A percentile compares a stretch with the other conserved stretches of the same genome.
phyloP scores from a whole-genome alignment of 305 asterid genomes.

The Fraxinus ornus region DNA sequence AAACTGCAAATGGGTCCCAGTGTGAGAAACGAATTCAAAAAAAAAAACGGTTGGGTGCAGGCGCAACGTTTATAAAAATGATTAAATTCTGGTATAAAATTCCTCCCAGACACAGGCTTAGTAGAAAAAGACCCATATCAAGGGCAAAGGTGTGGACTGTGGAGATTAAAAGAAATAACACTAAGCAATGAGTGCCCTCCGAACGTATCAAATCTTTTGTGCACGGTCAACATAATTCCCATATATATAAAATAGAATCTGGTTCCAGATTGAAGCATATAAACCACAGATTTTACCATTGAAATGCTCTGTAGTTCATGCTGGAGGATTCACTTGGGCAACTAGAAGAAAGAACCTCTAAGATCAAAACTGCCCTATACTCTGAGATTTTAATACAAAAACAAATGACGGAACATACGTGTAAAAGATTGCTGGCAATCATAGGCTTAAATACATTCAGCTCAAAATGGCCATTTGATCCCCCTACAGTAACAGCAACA shows the following conservation, averaged over 20 bases:
- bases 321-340: background rate
- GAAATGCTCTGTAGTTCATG: background rate
- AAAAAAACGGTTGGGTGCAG: background rate
- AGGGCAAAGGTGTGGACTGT: background rate
- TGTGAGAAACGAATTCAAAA: background rate
- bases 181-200: background rate
- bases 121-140: background rate
- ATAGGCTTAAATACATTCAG: conserved; percentile 91
- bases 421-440: conserved; percentile 83
- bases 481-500: conserved; percentile 82
- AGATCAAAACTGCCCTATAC: background rate
- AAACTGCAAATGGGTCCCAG: background rate
- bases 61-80: background rate
- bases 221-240: background rate
- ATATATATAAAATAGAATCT: background rate
- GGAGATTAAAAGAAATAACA: background rate
- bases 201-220: background rate
- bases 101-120: background rate
- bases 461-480: conserved; percentile 92
- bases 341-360: background rate
- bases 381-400: background rate
- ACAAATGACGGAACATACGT: conserved; percentile 45
- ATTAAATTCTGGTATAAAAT: background rate
- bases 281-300: background rate
- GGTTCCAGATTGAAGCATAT: background rate